Evolutionary conservation across 2,329 filamentous ascomycete genomes (phyloP).

Genomic region (Xylaria sp.): DNA sequence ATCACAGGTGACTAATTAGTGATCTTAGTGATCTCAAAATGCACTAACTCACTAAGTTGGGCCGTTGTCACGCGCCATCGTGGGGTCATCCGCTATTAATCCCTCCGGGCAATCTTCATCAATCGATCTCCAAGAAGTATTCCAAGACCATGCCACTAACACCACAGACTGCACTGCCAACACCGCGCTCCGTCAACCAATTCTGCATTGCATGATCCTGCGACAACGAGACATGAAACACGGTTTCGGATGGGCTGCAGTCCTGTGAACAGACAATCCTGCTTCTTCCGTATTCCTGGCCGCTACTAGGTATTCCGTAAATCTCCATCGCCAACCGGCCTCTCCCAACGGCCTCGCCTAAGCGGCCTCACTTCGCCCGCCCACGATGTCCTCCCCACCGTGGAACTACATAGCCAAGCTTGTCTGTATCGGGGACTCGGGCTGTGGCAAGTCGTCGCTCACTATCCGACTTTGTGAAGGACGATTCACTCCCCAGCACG

Average conservation of each 20-base stretch:
- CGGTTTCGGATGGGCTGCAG: background rate
- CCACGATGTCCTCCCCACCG: constrained; percentile 57
- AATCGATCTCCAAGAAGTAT: background rate
- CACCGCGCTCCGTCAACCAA: background rate
- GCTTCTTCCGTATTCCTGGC: constrained; percentile 1
- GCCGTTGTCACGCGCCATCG: background rate
- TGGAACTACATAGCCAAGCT: constrained; percentile 99
- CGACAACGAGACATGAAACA: constrained; percentile 8
- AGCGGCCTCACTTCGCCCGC: background rate
- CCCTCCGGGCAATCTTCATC: background rate
- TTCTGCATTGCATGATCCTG: background rate
- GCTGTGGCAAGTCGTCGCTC: constrained; percentile 90
- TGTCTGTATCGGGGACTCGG: constrained; percentile 93
- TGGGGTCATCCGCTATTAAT: background rate
- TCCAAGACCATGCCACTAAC: background rate
- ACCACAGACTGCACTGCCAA: background rate
- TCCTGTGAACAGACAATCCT: constrained; percentile 2
- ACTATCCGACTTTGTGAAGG: constrained; percentile 95
- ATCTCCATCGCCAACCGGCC: background rate
- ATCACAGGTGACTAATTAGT: background rate
- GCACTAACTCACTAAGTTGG: background rate
- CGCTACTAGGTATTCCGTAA: background rate
- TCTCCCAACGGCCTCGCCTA: background rate
- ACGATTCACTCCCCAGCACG: constrained; percentile 88
- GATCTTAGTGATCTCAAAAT: background rate